These are phyloP conservation scores for Tulasnella sp. DNA, from an alignment of 768 basidiomycete genomes.

Conservation along the genomic window DNA sequence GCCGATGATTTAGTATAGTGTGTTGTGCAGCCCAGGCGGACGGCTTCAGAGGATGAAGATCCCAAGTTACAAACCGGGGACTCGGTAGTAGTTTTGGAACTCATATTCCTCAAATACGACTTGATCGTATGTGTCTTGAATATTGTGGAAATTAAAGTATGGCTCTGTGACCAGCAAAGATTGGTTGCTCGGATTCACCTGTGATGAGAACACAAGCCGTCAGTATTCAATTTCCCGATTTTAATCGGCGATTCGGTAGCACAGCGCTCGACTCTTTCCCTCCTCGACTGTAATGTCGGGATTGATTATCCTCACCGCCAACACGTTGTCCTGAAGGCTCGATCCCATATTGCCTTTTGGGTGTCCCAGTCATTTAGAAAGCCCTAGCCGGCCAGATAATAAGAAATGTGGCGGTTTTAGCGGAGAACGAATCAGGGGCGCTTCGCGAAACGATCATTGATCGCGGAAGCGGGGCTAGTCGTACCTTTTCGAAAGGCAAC, in stretches of 20 bases:
- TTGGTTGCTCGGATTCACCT: slow-evolving; percentile 64
- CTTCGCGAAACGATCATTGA: not conserved
- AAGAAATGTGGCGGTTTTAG: slow-evolving; percentile 11
- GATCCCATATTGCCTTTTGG: slow-evolving; percentile 90
- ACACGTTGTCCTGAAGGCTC: slow-evolving; percentile 57
- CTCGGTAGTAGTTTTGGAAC: slow-evolving; percentile 69
- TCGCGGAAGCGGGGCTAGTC: slow-evolving; percentile 8
- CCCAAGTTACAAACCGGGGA: slow-evolving; percentile 46
- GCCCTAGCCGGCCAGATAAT: slow-evolving; percentile 43
- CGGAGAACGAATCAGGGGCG: not conserved
- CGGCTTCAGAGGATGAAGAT: slow-evolving; percentile 25
- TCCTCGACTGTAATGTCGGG: not conserved
- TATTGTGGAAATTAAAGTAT: slow-evolving; percentile 84
- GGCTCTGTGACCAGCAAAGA: slow-evolving; percentile 86
- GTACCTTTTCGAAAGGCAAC: slow-evolving; percentile 79
- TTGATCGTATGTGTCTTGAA: slow-evolving; percentile 89
- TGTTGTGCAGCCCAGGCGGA: not conserved
- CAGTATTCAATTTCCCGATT: not conserved
- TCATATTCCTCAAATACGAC: slow-evolving; percentile 96
- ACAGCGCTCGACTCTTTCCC: not conserved
- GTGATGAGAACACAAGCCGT: not conserved
- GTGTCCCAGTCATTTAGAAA: slow-evolving; percentile 92
- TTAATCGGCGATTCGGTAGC: not conserved
- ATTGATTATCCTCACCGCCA: slow-evolving; percentile 6
- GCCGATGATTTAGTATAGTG: not conserved